A percentile compares a stretch with the other conserved stretches of the same genome.
Conservation (phyloP, 2,329 filamentous ascomycete species). For the Daldinia sp. region DNA sequence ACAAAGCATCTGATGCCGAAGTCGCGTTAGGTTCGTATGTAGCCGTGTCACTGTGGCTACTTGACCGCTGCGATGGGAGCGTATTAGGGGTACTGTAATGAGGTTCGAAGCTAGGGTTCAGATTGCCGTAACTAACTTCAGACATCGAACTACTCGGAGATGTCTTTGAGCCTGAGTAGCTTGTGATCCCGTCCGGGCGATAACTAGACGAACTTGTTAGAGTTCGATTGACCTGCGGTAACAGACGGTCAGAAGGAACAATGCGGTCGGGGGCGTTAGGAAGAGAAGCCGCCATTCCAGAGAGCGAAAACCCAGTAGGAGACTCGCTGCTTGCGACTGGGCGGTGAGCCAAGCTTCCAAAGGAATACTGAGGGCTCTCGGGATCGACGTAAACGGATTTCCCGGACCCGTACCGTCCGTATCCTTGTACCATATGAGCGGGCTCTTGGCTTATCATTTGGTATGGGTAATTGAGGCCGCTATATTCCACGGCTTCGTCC, state of each 20-base stretch:
- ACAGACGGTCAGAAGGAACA: slow-evolving; percentile 49
- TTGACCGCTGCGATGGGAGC: slow-evolving; percentile 39
- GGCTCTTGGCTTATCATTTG: slow-evolving; percentile 54
- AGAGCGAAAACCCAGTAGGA: slow-evolving; percentile 56
- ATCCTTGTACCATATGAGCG: slow-evolving; percentile 50
- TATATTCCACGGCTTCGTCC: slow-evolving; percentile 55
- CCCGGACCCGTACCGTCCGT: slow-evolving; percentile 48
- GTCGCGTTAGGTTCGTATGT: slow-evolving; percentile 35
- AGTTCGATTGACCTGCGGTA: slow-evolving; percentile 53
- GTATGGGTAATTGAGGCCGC: slow-evolving; percentile 51
- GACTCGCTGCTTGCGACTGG: slow-evolving; percentile 51
- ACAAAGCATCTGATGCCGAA: slow-evolving; percentile 38
- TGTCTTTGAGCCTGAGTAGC: slow-evolving; percentile 45
- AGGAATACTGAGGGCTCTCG: slow-evolving; percentile 51
- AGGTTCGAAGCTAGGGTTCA: slow-evolving; percentile 46
- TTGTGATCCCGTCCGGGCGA: slow-evolving; percentile 46
- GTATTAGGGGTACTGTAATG: slow-evolving; percentile 41
- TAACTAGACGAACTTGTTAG: slow-evolving; percentile 51
- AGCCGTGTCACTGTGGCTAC: slow-evolving; percentile 37
- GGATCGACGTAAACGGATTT: slow-evolving; percentile 55
- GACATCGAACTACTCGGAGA: slow-evolving; percentile 43
- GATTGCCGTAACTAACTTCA: slow-evolving; percentile 49
- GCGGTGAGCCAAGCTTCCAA: slow-evolving; percentile 55
- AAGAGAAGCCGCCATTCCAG: slow-evolving; percentile 57
- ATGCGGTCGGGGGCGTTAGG: slow-evolving; percentile 50